Conservation (phyloP, 495 filamentous ascomycete species). For the Barbatosphaeria neglecta region DNA sequence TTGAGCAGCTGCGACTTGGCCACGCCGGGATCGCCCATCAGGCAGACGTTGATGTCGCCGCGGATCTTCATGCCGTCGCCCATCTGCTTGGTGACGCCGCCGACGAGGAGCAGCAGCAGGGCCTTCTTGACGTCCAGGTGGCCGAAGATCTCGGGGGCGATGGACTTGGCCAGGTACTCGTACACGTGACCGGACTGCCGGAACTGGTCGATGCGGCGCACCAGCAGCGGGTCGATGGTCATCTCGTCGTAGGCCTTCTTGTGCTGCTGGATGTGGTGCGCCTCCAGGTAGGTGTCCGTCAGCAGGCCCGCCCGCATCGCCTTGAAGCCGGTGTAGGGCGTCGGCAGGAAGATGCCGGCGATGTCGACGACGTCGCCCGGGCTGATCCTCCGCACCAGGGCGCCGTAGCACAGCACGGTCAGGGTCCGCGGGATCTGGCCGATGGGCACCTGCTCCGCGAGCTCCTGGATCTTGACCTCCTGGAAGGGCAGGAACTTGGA, state of each 20-base stretch:
- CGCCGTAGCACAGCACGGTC: slow-evolving; percentile 82
- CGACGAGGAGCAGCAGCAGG: slow-evolving; percentile 83
- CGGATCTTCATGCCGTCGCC: slow-evolving; percentile 97
- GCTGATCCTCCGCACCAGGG: slow-evolving; percentile 70
- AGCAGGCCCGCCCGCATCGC: slow-evolving; percentile 89
- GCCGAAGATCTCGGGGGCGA: slow-evolving; percentile 94
- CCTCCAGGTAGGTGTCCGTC: slow-evolving; percentile 94
- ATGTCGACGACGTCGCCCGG: slow-evolving; percentile 91
- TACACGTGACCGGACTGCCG: slow-evolving; percentile 80
- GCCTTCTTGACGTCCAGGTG: slow-evolving; percentile 98
- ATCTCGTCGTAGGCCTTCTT: slow-evolving; percentile 94
- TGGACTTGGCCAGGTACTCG: slow-evolving; percentile 86
- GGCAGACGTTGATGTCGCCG: slow-evolving; percentile 95
- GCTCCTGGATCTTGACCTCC: slow-evolving; percentile 96
- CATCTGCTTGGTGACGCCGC: slow-evolving; percentile 93
- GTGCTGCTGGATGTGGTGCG: slow-evolving; percentile 85
- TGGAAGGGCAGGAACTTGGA: slow-evolving; percentile 97
- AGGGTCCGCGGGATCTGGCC: slow-evolving; percentile 89
- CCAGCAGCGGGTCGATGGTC: slow-evolving; percentile 57
- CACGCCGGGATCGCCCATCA: slow-evolving; percentile 99
- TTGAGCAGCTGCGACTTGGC: slow-evolving; percentile 96
- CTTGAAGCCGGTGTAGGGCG: slow-evolving; percentile 94
- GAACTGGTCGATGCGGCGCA: slow-evolving; percentile 71
- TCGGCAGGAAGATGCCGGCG: slow-evolving; percentile 90
- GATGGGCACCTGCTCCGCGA: slow-evolving; percentile 95